These are phyloP conservation scores for Microthlaspi erraticum DNA, from an alignment of 345 rosid genomes.

Conservation along the genomic window DNA sequence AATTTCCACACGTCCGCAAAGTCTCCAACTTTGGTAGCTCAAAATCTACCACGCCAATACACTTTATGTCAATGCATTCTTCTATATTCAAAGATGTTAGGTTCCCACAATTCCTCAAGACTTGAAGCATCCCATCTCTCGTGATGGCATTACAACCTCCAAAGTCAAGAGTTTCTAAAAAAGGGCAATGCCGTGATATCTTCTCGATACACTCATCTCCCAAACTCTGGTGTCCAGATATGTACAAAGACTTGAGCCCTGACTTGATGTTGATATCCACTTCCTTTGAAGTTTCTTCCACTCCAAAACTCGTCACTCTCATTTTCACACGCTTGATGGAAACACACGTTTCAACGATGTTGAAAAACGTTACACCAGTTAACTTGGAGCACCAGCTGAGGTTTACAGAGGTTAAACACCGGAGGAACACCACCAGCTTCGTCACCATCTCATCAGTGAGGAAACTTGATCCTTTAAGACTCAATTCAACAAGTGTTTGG, in stretches of 20 bases:
- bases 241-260: conserved; percentile 51
- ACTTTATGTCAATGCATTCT: conserved; percentile 47
- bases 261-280: conserved; percentile 38
- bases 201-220: conserved; percentile 57
- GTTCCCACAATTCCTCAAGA: conserved; percentile 53
- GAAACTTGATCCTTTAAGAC: conserved; percentile 67
- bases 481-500: conserved; percentile 52
- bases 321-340: conserved; percentile 54
- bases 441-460: conserved; percentile 56
- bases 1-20: conserved; percentile 54
- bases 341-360: conserved; percentile 52
- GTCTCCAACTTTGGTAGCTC: conserved; percentile 65
- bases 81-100: conserved; percentile 59
- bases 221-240: conserved; percentile 56
- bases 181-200: conserved; percentile 51
- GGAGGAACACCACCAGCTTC: conserved; percentile 46
- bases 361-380: conserved; percentile 56
- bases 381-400: conserved; percentile 62
- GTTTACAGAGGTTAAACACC: conserved; percentile 51
- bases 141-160: conserved; percentile 55
- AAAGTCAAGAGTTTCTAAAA: conserved; percentile 52
- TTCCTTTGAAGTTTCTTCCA: conserved; percentile 46
- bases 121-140: conserved; percentile 53
- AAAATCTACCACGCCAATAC: conserved; percentile 49
- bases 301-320: conserved; percentile 66